Base-by-base conservation (phyloP, 805 yeast species). In the Middelhovenomyces tepae region DNA sequence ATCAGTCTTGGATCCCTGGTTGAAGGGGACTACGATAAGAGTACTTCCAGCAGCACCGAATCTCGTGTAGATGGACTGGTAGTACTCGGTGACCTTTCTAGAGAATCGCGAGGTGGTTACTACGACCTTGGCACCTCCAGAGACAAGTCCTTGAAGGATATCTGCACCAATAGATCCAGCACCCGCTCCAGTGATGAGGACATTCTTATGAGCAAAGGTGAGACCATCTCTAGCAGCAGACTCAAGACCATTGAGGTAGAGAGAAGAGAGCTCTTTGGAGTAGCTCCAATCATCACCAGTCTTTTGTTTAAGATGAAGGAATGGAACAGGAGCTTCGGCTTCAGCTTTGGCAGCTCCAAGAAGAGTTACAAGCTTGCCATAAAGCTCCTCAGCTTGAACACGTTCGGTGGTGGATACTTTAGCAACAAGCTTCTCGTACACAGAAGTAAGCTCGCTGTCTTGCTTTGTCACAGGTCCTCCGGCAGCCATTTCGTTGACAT, bases 121-220 rank as follows among this genome's bases (percentile, higher is more conserved):
- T 55, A 91, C 68, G 49, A 87, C 96, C 60, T 81, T 84, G 30
- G 98, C 97, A 69, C 99, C 99, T 65, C 98, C 98, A 54, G 89
- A 77, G 36, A 91, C 69, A 56, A 91, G 69, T 45, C 98, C 98
- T 66, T 84, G 93, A 56, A 91, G 70, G 47, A 91, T 74, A 62
- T 91, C 95, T 41, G 95, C 95, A 66, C 97, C 98, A 54, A 91
- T 91, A 32, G 98, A 91, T 35, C 97, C 98, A 31, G 84, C 87
- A 69, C 98, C 98, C 32, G 97, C 97, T 70, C 98, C 98, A 31
- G 98, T 91, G 46, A 91, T 69, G 52, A 91, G 73, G 33, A 87
- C 95, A 47, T 78, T 77, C 62, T 86, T 91, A 58, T 76, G 84
- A 58, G 78, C 76, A 69, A 78, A 91, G 24, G 95, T 73, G 37